Evolutionary conservation across 805 yeast species (phyloP).

Genomic region (Candida ulmi): DNA sequence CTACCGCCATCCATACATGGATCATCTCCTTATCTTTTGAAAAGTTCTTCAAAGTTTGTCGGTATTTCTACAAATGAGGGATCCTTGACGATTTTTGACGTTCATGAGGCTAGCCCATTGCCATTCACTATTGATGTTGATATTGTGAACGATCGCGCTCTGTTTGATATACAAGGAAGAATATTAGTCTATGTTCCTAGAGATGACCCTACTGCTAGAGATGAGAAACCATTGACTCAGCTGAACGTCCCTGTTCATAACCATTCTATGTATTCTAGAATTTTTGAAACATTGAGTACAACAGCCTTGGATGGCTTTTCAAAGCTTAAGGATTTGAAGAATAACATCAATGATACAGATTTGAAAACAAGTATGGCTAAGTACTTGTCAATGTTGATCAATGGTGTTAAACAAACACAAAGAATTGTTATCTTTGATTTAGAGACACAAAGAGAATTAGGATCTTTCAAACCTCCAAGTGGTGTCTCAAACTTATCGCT

Average conservation of each 20-base stretch:
- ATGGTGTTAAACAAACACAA: constrained; percentile 17
- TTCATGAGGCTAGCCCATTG: constrained; percentile 11
- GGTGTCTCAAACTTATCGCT: constrained; percentile 57
- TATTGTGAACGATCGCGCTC: constrained; percentile 30
- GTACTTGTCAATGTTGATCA: constrained; percentile 12
- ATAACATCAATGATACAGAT: constrained; percentile 8
- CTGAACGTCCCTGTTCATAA: constrained; percentile 16
- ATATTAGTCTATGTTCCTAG: constrained; percentile 31
- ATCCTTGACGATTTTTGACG: constrained; percentile 21
- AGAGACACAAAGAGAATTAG: constrained; percentile 29
- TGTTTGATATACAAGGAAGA: constrained; percentile 39
- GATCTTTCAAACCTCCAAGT: constrained; percentile 50
- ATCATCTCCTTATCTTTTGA: constrained; percentile 17
- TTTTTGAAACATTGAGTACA: constrained; percentile 43
- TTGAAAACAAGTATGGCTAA: constrained; percentile 8
- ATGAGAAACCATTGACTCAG: constrained; percentile 4
- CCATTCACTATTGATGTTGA: constrained; percentile 13
- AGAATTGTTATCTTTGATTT: constrained; percentile 45
- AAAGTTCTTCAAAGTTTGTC: constrained; percentile 16
- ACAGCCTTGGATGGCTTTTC: constrained; percentile 47
- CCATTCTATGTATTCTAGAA: constrained; percentile 18
- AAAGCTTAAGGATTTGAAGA: constrained; percentile 36
- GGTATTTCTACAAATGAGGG: constrained; percentile 26
- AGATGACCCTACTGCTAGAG: neutral
- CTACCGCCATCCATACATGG: constrained; percentile 25